These are phyloP conservation scores for Lolium multiflorum DNA, from an alignment of 176 grass and related monocot species.

Conservation along the genomic window DNA sequence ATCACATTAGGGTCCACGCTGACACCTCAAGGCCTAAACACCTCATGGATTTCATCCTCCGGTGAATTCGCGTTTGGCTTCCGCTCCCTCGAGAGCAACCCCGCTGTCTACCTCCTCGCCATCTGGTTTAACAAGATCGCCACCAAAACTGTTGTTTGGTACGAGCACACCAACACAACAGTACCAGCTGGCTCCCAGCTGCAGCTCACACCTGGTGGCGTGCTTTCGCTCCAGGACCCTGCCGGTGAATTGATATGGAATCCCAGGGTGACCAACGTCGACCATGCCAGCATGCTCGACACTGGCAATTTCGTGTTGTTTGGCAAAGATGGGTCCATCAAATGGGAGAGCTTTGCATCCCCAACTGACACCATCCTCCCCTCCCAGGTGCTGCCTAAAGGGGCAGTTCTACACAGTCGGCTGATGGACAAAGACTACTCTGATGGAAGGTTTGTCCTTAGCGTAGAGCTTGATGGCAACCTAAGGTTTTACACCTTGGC, in stretches of 20 bases:
- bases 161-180: background rate
- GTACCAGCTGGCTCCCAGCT: conserved; percentile 28
- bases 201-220: conserved; percentile 28
- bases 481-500: conserved; percentile 22
- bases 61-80: conserved; percentile 59
- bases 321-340: background rate
- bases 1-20: conserved; percentile 1
- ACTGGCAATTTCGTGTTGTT: conserved; percentile 50
- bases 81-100: background rate
- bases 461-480: conserved; percentile 5
- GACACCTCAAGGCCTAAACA: conserved; percentile 1
- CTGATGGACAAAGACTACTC: conserved; percentile 32
- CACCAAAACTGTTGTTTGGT: conserved; percentile 48
- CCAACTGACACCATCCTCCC: conserved; percentile 59
- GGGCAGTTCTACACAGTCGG: conserved; percentile 9
- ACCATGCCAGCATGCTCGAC: conserved; percentile 47
- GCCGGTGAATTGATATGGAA: conserved; percentile 37
- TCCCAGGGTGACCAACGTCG: background rate
- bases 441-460: conserved; percentile 34
- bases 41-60: conserved; percentile 40
- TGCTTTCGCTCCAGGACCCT: conserved; percentile 31
- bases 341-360: conserved; percentile 45
- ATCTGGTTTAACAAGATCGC: conserved; percentile 44
- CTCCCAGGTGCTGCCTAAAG: conserved; percentile 26
- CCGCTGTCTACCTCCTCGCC: conserved; percentile 49